Base-by-base conservation (phyloP, 495 filamentous ascomycete genomes). In the Podospora fimiseda region DNA sequence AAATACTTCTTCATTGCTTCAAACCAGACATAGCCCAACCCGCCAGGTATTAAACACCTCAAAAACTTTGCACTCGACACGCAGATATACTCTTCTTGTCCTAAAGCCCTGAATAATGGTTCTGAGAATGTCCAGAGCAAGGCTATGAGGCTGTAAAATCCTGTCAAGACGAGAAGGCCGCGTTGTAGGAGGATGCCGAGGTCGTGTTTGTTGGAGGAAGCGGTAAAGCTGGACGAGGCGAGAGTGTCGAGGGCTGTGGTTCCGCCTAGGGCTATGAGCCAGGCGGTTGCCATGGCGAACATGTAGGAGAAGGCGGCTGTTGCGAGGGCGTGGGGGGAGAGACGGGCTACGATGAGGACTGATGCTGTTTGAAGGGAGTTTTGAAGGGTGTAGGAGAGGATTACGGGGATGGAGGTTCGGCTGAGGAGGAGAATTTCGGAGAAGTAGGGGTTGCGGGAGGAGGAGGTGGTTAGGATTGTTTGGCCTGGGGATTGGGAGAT, bases 1-100 rank as follows among this genome's bases (percentile, higher is more conserved):
- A 96, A 71, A 60, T 84, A 96, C 68, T 96, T 96, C 69, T 96
- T 96, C 80, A 89, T 84, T 11, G 81, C 72, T 66, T 96, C 90
- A 60, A 96, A 96, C 65, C 89, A 95, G 41, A 95, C 83, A 66
- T 96, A 95, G 1, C 90, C 90, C 43, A 96, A 60, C 0, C 90
- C 90, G 3, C 90, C 90, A 0, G 90, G 90, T 15, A 91, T 87
- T 22, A 96, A 74, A 50, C 80, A 85, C 11, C 77, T 84, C 8
- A 96, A 71, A 60, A 95, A 95, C 33, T 74, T 76, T 6, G 87
- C 84, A 45, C 85, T 88, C 44, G 90, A 80, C 27, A 80, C 74
- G 19, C 86, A 89, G 18, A 96, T 82, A 59, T 84, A 80, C 41
- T 87, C 80, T 52, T 89, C 84, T 63, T 96, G 89, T 0, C 91